Evolutionary conservation across 164 flowering plant species (phyloP).

Genomic region (Annona squamosa): DNA sequence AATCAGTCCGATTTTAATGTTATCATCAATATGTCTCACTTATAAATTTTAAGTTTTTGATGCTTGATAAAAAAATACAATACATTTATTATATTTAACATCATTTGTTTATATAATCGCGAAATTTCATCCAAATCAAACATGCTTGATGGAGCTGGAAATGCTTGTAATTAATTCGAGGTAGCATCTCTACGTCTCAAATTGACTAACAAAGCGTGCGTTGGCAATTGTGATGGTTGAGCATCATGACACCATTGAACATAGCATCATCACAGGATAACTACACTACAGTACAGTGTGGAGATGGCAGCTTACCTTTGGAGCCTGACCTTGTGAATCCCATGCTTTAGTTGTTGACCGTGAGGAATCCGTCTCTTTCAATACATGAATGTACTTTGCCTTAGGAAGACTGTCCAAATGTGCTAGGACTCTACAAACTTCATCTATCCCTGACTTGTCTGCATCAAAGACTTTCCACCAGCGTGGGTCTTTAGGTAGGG

Average conservation of each 20-base stretch:
- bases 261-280: too few species aligned
- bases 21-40: too few species aligned
- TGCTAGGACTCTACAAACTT: conserved; percentile 85
- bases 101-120: too few species aligned
- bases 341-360: conserved; percentile 24
- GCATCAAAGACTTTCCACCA: conserved; percentile 99
- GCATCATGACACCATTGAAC: too few species aligned
- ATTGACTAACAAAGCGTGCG: too few species aligned
- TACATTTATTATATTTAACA: too few species aligned
- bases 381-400: conserved; percentile 71
- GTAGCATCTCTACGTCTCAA: too few species aligned
- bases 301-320: conserved; percentile 36
- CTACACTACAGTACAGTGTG: too few species aligned
- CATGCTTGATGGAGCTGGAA: not conserved
- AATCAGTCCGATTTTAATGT: too few species aligned
- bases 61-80: too few species aligned
- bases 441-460: conserved; percentile 79
- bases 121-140: not conserved
- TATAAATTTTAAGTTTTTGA: not conserved
- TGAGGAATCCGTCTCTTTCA: conserved; percentile 58
- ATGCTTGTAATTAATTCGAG: not conserved
- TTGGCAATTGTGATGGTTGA: too few species aligned
- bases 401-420: conserved; percentile 78
- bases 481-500: conserved; percentile 93
- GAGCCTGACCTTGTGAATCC: conserved; percentile 44